Conservation (phyloP, 1,139 yeast genomes). For the Lodderomyces beijingensis region DNA sequence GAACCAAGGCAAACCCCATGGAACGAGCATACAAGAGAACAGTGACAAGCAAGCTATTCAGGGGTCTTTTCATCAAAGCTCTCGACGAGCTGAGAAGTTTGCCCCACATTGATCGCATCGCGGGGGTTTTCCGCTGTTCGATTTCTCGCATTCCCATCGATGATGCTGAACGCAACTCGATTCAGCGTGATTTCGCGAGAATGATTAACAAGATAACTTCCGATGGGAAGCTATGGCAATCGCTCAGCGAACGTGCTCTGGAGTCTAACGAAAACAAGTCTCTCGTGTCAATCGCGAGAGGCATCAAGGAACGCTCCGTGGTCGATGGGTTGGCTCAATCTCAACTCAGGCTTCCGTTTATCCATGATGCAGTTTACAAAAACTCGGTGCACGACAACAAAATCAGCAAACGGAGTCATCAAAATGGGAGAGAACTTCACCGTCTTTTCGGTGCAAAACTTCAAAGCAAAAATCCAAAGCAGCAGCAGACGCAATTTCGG, state of each 20-base stretch:
- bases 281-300: too few species aligned
- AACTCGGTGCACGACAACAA: too few species aligned
- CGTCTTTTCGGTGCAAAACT: neutral
- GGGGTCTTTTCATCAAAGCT: slow-evolving; percentile 9
- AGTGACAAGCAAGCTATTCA: slow-evolving; percentile 20
- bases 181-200: slow-evolving; percentile 12
- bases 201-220: slow-evolving; percentile 1
- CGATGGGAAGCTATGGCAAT: slow-evolving; percentile 2
- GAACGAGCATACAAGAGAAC: slow-evolving; percentile 33
- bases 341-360: too few species aligned
- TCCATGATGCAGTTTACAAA: too few species aligned
- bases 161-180: slow-evolving; percentile 22
- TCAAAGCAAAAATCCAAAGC: neutral
- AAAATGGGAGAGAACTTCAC: too few species aligned
- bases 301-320: too few species aligned
- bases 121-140: slow-evolving; percentile 43
- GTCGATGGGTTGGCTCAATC: too few species aligned
- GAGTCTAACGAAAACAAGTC: too few species aligned
- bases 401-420: too few species aligned
- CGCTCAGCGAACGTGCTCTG: too few species aligned
- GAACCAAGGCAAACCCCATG: slow-evolving; percentile 24
- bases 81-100: slow-evolving; percentile 1
- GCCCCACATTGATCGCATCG: slow-evolving; percentile 13
- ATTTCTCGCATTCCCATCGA: slow-evolving; percentile 35
- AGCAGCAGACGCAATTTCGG: too few species aligned